These are phyloP conservation scores for Phallus indusiatus DNA, from an alignment of 768 basidiomycete genomes.

Conservation along the genomic window DNA sequence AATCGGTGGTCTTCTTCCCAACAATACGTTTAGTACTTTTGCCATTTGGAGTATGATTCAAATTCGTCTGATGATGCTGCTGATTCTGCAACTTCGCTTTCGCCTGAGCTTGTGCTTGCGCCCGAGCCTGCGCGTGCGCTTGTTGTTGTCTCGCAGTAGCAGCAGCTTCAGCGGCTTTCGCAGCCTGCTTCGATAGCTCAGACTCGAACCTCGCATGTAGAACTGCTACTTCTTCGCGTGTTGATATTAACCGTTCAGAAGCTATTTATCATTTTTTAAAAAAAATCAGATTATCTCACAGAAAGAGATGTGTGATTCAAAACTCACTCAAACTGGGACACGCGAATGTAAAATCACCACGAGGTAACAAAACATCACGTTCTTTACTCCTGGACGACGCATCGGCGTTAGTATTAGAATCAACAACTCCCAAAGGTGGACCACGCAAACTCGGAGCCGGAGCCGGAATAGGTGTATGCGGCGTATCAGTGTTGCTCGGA, in stretches of 20 bases:
- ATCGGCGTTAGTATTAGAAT: background rate
- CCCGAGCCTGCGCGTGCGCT: constrained; percentile 15
- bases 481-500: too few relatives aligned
- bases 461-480: too few relatives aligned
- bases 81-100: constrained; percentile 22
- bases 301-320: constrained; percentile 16
- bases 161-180: constrained; percentile 42
- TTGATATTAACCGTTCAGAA: constrained; percentile 59
- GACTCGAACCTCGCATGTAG: constrained; percentile 62
- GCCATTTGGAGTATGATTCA: constrained; percentile 16
- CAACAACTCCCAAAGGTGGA: background rate
- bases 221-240: constrained; percentile 56
- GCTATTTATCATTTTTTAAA: constrained; percentile 32
- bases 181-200: constrained; percentile 64
- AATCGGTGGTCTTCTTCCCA: background rate
- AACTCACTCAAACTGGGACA: constrained; percentile 70
- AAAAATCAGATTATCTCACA: constrained; percentile 19
- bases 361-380: constrained; percentile 13
- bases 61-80: constrained; percentile 18
- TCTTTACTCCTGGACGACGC: background rate
- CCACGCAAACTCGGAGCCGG: background rate
- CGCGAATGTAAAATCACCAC: constrained; percentile 47
- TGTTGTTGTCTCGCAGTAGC: constrained; percentile 15
- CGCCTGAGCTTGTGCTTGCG: constrained; percentile 17
- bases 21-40: background rate